Percentiles rank a stretch among this genome's conserved stretches.
These are phyloP conservation scores for Syzygium malaccense DNA, from an alignment of 441 rosid species.

Conservation along the genomic window DNA sequence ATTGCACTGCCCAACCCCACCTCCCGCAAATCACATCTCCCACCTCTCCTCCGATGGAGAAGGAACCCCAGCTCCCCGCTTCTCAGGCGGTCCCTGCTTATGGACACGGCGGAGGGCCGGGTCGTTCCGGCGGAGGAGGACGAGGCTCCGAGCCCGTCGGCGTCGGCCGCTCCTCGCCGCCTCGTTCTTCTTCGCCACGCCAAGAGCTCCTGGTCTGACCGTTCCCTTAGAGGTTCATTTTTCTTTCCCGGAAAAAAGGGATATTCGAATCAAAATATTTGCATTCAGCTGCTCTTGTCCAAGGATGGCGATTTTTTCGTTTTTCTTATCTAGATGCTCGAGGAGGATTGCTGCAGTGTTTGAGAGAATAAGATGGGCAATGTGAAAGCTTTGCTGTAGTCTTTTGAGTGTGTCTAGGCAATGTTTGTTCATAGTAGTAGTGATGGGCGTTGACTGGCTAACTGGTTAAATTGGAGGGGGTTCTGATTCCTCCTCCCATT, in stretches of 20 bases:
- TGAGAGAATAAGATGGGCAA: background rate
- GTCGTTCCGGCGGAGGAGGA: background rate
- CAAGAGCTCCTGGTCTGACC: constrained; percentile 71
- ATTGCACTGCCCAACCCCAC: background rate
- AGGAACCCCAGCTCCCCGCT: background rate
- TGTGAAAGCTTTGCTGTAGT: background rate
- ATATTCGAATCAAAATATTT: background rate
- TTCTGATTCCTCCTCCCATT: background rate
- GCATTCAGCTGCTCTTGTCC: background rate
- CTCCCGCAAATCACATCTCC: background rate
- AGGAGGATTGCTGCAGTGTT: background rate
- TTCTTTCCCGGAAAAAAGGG: no score
- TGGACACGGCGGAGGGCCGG: constrained; percentile 7
- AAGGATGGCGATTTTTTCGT: no score
- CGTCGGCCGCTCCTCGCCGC: constrained; percentile 46
- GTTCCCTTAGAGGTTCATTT: constrained; percentile 53
- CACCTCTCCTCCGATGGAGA: background rate
- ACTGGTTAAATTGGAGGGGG: background rate
- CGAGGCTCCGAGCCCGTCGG: background rate
- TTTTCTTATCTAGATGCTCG: background rate
- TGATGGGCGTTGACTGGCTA: background rate
- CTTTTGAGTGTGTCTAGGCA: background rate
- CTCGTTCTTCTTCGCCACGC: constrained; percentile 95
- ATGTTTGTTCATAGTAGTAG: background rate
- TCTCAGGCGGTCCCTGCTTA: background rate